Evolutionary conservation across 202 grass and related monocot genomes (phyloP), one percentile per base, ranked within the genome.

Genomic region (Setaria viridis): DNA sequence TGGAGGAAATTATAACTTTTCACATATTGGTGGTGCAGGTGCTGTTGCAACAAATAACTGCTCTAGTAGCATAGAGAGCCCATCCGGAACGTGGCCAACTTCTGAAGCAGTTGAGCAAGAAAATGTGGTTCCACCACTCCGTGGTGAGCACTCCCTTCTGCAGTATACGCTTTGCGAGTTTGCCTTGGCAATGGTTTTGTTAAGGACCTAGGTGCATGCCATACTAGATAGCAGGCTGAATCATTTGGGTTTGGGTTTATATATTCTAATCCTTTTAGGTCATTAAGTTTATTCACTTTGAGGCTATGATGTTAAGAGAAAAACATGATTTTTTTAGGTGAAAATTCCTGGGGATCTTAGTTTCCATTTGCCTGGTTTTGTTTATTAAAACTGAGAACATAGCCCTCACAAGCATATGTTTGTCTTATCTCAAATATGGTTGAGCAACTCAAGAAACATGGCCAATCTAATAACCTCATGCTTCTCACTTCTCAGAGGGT

Each of bases 21-120:
- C 49, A 55, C 68, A 77, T 80, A 59, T 75, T 59, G 67, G 12
- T 65, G 84, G 46, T 72, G 53, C 85, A 80, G 85, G 92, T 77
- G 56, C 65, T 14, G 62, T 78, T 74, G 81, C 71, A 69, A 85
- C 82, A 76, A 99, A 96, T 93, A 92, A 94, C 57, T 92, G 78
- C 79, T 92, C 84, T 64, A 97, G 94, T 76, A 97, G 89, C 62
- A 84, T 73, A 83, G 90, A 93, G 70, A 94, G 94, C 73, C 88
- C 89, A 67, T 83, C 80, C 20, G 72, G 68, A 46, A 89, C 81
- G 16, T 90, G 80, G 84, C 69, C 69, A 81, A 56, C 58, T 74
- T 93, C 86, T 81, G 92, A 97, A 78, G 85, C 75, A 50, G 82
- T 87, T 75, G 90, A 94, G 58, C 87, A 90, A 87, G 90, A 89